Evolutionary conservation across 129 eudicot genomes (phyloP), one percentile per base, ranked within the genome.

Genomic region (carrot (Daucus carota)): DNA sequence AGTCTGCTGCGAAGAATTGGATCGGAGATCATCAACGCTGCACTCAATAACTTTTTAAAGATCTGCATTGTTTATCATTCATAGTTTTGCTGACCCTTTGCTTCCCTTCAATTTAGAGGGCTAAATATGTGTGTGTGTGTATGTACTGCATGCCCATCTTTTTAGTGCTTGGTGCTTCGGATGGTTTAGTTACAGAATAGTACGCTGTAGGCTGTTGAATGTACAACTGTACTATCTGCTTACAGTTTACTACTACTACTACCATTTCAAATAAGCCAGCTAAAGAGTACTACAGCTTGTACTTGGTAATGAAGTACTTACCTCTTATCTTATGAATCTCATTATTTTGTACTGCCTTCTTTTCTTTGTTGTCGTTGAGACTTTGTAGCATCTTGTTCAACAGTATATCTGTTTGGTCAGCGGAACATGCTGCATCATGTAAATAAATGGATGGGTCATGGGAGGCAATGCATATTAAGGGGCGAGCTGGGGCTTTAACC

Each of bases 21-120:
- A 11, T 13, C 20, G 10, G 50, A 24, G 57, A 77, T 88, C 93
- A 92, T 92, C 97, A 92, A 92, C 93, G 97, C 97, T 92, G 96
- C 97, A 92, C 97, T 92, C 96, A 92, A 92, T 90, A 91, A 92
- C 72, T 85, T 83, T 86, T 76, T 87, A 82, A 54, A 82, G 83
- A 88, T 83, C 90, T 83, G 79, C 74, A 79, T 75, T 69, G 24
- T 34, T 41, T 62, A 20, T 57, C 13, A 9, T 4, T 13, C n/a
- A 22, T 54, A 70, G 18, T 78, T 33, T 78, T 17, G 48, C 72
- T 74, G 26, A 4, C 22, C 52, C 8, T 26, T 18, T 36, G 18
- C 18, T 10, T 38, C 26, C 41, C 15, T 12, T 22, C 16, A 1
- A 41, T 20, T 0, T 11, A 40, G 5, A 8, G 10, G 50, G 29